A percentile compares a stretch with the other conserved stretches of the same genome.
phyloP scores from a whole-genome alignment of 805 yeast species.

The Monosporozyma yasuniensis region DNA sequence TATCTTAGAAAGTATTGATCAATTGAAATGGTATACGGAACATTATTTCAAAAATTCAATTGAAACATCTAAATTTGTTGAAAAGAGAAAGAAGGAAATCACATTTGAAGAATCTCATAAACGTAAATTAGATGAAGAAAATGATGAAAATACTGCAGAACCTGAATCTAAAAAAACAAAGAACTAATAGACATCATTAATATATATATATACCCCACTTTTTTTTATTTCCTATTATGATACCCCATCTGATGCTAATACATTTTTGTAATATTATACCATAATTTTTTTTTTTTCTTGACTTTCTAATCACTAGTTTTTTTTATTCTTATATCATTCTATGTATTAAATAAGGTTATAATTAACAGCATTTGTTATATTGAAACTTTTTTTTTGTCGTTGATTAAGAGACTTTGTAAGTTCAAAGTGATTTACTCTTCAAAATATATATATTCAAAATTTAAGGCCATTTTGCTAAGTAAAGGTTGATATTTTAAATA shows the following conservation, averaged over 20 bases:
- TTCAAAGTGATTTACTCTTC: no score
- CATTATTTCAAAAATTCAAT: conserved; percentile 41
- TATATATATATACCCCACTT: background rate
- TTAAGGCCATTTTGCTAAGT: no score
- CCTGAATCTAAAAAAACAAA: conserved; percentile 1
- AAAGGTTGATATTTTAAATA: no score
- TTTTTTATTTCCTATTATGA: no score
- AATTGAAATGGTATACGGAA: conserved; percentile 67
- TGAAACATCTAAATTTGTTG: conserved; percentile 12
- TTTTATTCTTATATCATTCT: background rate
- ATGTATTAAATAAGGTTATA: background rate
- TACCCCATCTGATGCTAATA: background rate
- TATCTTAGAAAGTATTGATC: conserved; percentile 79
- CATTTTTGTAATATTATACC: background rate
- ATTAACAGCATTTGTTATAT: background rate
- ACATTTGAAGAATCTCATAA: background rate
- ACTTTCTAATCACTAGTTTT: background rate
- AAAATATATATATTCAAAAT: no score
- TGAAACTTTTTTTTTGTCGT: no score
- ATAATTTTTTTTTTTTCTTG: background rate
- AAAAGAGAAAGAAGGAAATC: background rate
- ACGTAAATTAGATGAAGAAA: background rate
- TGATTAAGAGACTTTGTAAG: no score
- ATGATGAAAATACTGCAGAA: conserved; percentile 1
- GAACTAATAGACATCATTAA: background rate